Evolutionary conservation across 495 filamentous ascomycete genomes (phyloP).

Genomic region (Tuber indicum): DNA sequence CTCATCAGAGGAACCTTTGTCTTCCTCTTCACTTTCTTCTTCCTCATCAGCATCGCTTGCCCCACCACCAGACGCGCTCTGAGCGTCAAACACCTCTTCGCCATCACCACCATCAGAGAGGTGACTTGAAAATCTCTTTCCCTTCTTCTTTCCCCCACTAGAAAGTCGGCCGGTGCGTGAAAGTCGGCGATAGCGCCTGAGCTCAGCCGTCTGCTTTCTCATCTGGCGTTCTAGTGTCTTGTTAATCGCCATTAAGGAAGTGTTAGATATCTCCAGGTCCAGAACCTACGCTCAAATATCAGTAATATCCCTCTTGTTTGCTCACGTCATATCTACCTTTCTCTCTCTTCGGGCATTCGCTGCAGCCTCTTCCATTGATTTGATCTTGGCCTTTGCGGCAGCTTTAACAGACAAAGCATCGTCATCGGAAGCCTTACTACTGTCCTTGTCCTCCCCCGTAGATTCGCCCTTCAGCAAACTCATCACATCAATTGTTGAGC

Average conservation of each 20-base stretch:
- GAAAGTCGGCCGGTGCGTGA: constrained; percentile 60
- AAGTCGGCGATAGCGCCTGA: constrained; percentile 74
- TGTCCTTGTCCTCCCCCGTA: constrained; percentile 28
- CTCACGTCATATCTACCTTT: constrained; percentile 48
- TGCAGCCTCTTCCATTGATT: constrained; percentile 47
- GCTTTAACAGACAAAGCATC: constrained; percentile 22
- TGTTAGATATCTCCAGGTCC: constrained; percentile 97
- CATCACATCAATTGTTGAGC: constrained; percentile 37
- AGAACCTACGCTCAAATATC: constrained; percentile 52
- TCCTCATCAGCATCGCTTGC: constrained; percentile 40
- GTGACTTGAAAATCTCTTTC: constrained; percentile 22
- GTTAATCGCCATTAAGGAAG: constrained; percentile 94
- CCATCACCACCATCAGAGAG: constrained; percentile 7
- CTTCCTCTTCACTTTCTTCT: constrained; percentile 42
- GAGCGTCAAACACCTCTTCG: background rate
- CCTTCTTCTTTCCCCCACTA: constrained; percentile 28
- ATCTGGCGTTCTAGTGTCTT: constrained; percentile 84
- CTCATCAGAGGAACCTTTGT: constrained; percentile 44
- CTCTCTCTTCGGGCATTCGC: constrained; percentile 82
- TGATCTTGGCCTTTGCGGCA: constrained; percentile 32
- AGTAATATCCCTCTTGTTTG: constrained; percentile 10
- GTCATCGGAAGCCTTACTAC: constrained; percentile 29
- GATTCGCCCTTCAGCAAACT: constrained; percentile 31
- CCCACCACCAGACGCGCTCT: constrained; percentile 9
- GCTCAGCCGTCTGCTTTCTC: constrained; percentile 79